These are phyloP conservation scores for Smithsoniella earleae DNA, from an alignment of 163 green algal genomes.

Conservation along the genomic window DNA sequence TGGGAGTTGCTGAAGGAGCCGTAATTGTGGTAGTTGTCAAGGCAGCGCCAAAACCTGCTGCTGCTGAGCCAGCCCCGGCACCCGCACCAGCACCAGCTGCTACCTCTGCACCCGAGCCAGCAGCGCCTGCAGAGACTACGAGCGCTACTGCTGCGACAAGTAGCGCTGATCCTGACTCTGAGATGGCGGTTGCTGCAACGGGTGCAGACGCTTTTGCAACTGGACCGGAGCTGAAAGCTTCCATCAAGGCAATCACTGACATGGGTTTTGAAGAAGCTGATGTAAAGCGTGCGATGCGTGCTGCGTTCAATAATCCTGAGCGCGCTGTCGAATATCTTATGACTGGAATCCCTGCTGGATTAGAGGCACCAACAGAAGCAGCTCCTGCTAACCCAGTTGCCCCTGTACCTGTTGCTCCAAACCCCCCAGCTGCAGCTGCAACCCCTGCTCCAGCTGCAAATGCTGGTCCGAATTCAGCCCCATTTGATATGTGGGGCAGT, in stretches of 20 bases:
- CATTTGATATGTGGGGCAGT: constrained; percentile 85
- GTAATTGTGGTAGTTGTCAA: constrained; percentile 28
- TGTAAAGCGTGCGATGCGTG: constrained; percentile 73
- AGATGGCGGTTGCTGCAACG: not conserved
- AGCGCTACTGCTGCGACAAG: constrained; percentile 30
- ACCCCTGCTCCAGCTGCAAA: constrained; percentile 33
- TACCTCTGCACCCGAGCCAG: constrained; percentile 30
- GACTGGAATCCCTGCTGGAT: constrained; percentile 75
- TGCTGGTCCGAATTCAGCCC: constrained; percentile 59
- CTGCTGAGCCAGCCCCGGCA: constrained; percentile 8
- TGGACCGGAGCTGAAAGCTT: constrained; percentile 45
- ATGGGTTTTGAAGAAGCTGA: constrained; percentile 85
- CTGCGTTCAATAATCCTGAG: constrained; percentile 98
- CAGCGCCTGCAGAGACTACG: constrained; percentile 35
- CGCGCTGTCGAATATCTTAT: constrained; percentile 97
- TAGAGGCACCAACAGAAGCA: constrained; percentile 27
- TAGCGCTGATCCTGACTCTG: not conserved
- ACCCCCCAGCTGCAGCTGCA: constrained; percentile 13
- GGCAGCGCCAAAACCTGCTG: not conserved
- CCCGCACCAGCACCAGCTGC: not conserved
- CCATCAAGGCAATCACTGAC: constrained; percentile 65
- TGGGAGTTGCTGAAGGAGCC: constrained; percentile 1
- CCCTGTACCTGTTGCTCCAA: not conserved
- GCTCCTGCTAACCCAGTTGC: constrained; percentile 25
- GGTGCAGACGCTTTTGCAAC: constrained; percentile 38